These are phyloP conservation scores for Suhomyces wounanorum DNA, from an alignment of 1,139 yeast genomes.

Conservation along the genomic window DNA sequence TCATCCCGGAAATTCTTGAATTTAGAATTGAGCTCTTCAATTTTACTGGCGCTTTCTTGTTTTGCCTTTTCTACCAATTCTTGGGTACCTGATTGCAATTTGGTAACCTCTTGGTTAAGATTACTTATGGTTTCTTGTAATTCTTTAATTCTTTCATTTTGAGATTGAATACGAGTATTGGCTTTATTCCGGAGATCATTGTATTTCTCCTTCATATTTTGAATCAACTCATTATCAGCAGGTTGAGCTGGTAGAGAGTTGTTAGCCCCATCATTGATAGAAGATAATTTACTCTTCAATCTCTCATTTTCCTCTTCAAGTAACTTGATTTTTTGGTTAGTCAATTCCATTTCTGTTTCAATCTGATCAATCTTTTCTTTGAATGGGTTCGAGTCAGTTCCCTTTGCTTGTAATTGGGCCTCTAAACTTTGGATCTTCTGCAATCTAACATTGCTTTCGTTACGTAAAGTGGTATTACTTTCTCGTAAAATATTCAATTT, in stretches of 20 bases:
- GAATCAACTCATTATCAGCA: conserved; percentile 23
- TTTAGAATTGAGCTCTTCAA: conserved; percentile 10
- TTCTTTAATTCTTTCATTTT: conserved; percentile 26
- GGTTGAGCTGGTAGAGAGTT: conserved; percentile 1
- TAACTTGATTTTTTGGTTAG: conserved; percentile 36
- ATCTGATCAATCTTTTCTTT: conserved; percentile 25
- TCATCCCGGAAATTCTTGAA: conserved; percentile 12
- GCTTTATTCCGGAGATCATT: conserved; percentile 35
- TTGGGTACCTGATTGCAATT: conserved; percentile 12
- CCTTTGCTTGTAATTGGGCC: conserved; percentile 20
- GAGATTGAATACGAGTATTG: conserved; percentile 22
- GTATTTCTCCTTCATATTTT: conserved; percentile 29
- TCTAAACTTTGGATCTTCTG: conserved; percentile 28
- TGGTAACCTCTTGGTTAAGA: conserved; percentile 16
- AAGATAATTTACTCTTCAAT: conserved; percentile 23
- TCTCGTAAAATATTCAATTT: conserved; percentile 74
- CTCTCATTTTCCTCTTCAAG: conserved; percentile 44
- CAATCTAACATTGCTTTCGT: conserved; percentile 41
- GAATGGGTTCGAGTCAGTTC: conserved; percentile 24
- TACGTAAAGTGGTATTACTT: conserved; percentile 67
- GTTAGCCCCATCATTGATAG: neutral
- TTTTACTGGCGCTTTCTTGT: conserved; percentile 2
- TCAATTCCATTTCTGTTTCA: conserved; percentile 29
- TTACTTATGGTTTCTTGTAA: conserved; percentile 24
- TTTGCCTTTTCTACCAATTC: conserved; percentile 11